Evolutionary conservation across 805 yeast species (phyloP).

Genomic region (Barnettozyma salicaria): DNA sequence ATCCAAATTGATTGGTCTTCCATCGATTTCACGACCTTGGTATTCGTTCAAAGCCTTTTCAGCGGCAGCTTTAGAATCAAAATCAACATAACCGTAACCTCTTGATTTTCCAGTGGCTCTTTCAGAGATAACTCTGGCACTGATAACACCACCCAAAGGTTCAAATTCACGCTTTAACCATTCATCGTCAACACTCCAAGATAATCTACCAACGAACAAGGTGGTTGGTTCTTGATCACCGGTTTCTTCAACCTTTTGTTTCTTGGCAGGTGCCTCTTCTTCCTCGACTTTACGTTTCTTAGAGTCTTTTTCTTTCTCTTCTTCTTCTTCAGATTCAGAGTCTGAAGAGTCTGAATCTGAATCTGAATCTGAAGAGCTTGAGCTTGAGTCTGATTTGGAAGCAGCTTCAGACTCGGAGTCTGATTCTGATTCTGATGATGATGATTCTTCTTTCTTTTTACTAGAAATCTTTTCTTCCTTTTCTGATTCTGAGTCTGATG

Average conservation of each 20-base stretch:
- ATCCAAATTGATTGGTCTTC: slow-evolving; percentile 93
- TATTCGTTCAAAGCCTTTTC: slow-evolving; percentile 77
- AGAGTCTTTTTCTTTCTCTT: slow-evolving; percentile 25
- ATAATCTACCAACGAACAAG: slow-evolving; percentile 91
- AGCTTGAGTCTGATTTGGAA: slow-evolving; percentile 27
- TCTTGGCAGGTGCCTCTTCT: slow-evolving; percentile 29
- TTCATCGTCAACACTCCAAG: slow-evolving; percentile 95
- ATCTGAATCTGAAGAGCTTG: slow-evolving; percentile 20
- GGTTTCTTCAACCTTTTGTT: slow-evolving; percentile 34
- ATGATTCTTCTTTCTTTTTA: slow-evolving; percentile 15
- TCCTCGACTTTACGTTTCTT: slow-evolving; percentile 34
- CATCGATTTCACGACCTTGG: slow-evolving; percentile 95
- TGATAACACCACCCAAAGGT: slow-evolving; percentile 68
- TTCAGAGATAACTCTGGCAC: slow-evolving; percentile 93
- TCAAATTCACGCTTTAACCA: slow-evolving; percentile 89
- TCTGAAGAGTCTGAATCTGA: slow-evolving; percentile 19
- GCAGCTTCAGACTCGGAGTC: slow-evolving; percentile 12
- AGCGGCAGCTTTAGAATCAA: slow-evolving; percentile 68
- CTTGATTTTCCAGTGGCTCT: slow-evolving; percentile 88
- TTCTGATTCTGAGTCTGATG: slow-evolving; percentile 11
- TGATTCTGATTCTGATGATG: slow-evolving; percentile 7
- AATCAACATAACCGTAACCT: slow-evolving; percentile 98
- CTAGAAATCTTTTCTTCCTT: slow-evolving; percentile 4
- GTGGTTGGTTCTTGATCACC: slow-evolving; percentile 67
- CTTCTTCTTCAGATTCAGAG: slow-evolving; percentile 27